phyloP scores from a whole-genome alignment of 129 eudicot species.

The sunflower (Helianthus annuus) region HanXRQr2.0-SUNRISE NC_035449.2:111778697-111779196 shows the following conservation, averaged over 20 bases:
- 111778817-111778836: neutral
- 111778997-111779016: conserved; percentile 73
- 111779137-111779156: conserved; percentile 41
- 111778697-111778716: too few species aligned
- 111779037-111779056: neutral
- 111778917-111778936: conserved; percentile 84
- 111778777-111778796: conserved; percentile 74
- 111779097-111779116: neutral
- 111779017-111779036: conserved; percentile 52
- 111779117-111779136: conserved; percentile 82
- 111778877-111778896: conserved; percentile 65
- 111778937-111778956: conserved; percentile 97
- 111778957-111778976: conserved; percentile 86
- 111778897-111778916: conserved; percentile 50
- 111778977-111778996: conserved; percentile 69
- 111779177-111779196: conserved; percentile 23
- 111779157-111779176: conserved; percentile 40
- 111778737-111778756: conserved; percentile 70
- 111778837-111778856: neutral
- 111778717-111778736: conserved; percentile 52
- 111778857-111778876: conserved; percentile 8
- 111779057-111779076: neutral
- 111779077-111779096: neutral
- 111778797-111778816: conserved; percentile 45
- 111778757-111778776: conserved; percentile 76